phyloP scores from a whole-genome alignment of 768 basidiomycete species.

The Lactifluus echinatus region DNA sequence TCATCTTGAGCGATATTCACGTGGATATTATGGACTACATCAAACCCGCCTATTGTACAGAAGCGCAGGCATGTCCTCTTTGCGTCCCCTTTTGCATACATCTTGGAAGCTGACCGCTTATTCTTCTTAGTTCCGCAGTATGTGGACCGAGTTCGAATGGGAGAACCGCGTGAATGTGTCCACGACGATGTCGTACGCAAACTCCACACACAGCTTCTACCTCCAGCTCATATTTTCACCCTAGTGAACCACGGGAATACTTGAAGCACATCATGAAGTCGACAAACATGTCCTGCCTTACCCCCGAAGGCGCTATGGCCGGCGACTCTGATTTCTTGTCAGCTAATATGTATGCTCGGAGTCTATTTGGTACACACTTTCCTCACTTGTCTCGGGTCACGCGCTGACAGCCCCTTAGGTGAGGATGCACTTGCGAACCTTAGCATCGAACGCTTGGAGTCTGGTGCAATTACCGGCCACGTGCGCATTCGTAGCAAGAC shows the following conservation, averaged over 20 bases:
- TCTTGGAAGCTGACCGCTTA: background rate
- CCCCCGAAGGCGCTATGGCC: conserved; percentile 77
- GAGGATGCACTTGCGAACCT: conserved; percentile 96
- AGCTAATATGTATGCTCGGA: conserved; percentile 93
- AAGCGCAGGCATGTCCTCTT: conserved; percentile 61
- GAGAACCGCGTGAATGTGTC: conserved; percentile 97
- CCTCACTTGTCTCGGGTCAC: background rate
- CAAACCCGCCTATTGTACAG: conserved; percentile 91
- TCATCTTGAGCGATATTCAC: conserved; percentile 94
- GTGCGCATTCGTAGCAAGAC: conserved; percentile 96
- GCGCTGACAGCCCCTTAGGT: conserved; percentile 36
- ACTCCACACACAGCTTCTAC: background rate
- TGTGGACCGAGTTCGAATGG: conserved; percentile 99
- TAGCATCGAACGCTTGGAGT: conserved; percentile 80
- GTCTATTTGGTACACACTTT: conserved; percentile 69
- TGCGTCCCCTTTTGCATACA: background rate
- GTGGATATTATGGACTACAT: conserved; percentile 99
- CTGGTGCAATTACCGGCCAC: conserved; percentile 80
- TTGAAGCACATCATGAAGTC: conserved; percentile 91
- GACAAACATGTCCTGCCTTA: conserved; percentile 97
- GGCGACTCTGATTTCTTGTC: conserved; percentile 97
- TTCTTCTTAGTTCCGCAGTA: conserved; percentile 70
- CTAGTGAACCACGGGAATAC: conserved; percentile 79
- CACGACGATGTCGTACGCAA: conserved; percentile 66
- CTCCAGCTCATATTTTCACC: background rate